Evolutionary conservation across 352 stramenopile genomes (phyloP).

Genomic region (Pythium sukuiense): DNA sequence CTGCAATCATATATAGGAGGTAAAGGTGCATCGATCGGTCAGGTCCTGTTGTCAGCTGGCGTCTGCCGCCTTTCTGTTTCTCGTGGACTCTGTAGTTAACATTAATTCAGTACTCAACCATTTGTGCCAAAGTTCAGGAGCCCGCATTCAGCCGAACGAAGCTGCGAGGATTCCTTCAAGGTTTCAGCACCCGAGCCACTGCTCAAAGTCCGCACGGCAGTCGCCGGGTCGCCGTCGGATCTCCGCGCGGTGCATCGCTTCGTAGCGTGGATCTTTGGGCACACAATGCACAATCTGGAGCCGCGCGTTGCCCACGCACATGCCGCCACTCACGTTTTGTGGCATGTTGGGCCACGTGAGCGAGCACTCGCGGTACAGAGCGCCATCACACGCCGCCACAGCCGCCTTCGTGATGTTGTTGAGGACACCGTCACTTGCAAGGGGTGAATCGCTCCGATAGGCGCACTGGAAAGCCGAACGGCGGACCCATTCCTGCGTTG

Average conservation of each 20-base stretch:
- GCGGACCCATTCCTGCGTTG: constrained; percentile 8
- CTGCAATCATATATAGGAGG: no score
- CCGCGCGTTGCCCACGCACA: constrained; percentile 14
- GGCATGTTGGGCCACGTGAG: constrained; percentile 12
- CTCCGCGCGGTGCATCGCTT: constrained; percentile 12
- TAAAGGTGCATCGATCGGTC: no score
- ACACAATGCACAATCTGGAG: constrained; percentile 24
- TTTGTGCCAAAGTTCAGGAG: background rate
- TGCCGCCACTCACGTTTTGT: background rate
- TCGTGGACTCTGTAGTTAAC: background rate
- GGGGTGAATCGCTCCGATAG: background rate
- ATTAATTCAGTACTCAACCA: background rate
- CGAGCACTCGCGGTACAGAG: constrained; percentile 20
- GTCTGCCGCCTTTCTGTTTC: background rate
- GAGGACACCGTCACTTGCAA: background rate
- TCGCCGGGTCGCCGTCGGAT: background rate
- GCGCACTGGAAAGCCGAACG: constrained; percentile 12
- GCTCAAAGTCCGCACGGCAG: constrained; percentile 1
- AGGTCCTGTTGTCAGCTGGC: background rate
- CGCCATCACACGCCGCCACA: constrained; percentile 17
- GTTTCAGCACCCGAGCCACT: constrained; percentile 17
- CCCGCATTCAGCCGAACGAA: constrained; percentile 5
- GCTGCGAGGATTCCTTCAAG: background rate
- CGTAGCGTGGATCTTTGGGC: constrained; percentile 12
- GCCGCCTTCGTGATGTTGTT: constrained; percentile 10